Conservation (phyloP, 768 basidiomycete genomes). For the Macrolepiota albuminosa region DNA sequence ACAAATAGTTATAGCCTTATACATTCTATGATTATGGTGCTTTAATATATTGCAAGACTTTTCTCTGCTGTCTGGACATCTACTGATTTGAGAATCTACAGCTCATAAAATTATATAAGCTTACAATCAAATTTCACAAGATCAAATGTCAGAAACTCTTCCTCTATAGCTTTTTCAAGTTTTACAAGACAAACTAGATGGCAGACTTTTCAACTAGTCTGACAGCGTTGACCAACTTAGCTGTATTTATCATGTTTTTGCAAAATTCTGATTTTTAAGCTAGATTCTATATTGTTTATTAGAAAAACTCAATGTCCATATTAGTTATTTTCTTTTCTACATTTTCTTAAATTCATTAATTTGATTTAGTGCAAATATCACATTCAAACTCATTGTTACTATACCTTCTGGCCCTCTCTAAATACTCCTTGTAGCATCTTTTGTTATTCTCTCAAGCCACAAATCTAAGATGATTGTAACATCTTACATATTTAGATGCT, state of each 20-base stretch:
- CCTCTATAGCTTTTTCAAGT: conserved; percentile 71
- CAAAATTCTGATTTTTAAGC: conserved; percentile 62
- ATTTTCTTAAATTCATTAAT: not conserved
- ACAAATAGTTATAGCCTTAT: too few relatives aligned
- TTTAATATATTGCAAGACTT: conserved; percentile 25
- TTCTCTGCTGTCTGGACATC: not conserved
- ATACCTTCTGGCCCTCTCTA: conserved; percentile 40
- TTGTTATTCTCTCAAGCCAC: conserved; percentile 64
- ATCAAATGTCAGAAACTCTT: conserved; percentile 76
- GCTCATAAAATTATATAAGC: conserved; percentile 63
- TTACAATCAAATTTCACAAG: conserved; percentile 69
- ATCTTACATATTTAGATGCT: conserved; percentile 63
- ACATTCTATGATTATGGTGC: conserved; percentile 80
- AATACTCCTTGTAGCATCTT: conserved; percentile 48
- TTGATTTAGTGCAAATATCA: conserved; percentile 34
- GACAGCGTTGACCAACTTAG: conserved; percentile 32
- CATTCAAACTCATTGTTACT: conserved; percentile 58
- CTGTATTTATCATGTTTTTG: conserved; percentile 56
- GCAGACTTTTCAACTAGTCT: conserved; percentile 54
- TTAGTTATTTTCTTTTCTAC: conserved; percentile 25
- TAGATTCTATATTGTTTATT: conserved; percentile 67
- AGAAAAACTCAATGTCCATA: conserved; percentile 63
- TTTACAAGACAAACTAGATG: conserved; percentile 75
- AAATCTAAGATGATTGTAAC: conserved; percentile 72
- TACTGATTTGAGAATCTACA: conserved; percentile 9